phyloP scores from a whole-genome alignment of 73 alveolate genomes.

The Symbiodinium natans region DNA sequence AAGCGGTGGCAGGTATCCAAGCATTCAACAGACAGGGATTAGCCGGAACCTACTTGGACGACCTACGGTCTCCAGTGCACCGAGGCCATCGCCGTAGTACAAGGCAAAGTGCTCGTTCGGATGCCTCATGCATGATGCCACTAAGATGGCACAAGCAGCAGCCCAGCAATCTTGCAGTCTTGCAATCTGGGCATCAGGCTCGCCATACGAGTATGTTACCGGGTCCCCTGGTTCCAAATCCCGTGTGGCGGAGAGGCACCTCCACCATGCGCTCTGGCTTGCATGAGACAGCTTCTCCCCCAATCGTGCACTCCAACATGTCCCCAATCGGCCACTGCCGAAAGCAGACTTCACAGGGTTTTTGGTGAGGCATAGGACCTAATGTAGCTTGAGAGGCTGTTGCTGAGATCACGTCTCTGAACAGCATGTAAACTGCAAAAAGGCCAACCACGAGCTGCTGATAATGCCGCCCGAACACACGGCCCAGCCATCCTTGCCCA shows the following conservation, averaged over 20 bases:
- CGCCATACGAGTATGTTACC: background rate
- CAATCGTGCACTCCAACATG: too few relatives aligned
- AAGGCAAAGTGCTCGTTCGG: slow-evolving; percentile 4
- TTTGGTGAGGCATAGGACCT: too few relatives aligned
- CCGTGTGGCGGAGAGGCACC: slow-evolving; percentile 4
- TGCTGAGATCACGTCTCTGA: background rate
- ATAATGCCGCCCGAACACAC: background rate
- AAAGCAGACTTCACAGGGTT: too few relatives aligned
- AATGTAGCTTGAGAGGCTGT: background rate
- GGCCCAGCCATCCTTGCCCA: background rate
- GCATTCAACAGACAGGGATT: too few relatives aligned
- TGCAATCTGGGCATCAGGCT: background rate
- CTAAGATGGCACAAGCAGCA: background rate
- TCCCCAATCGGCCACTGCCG: too few relatives aligned
- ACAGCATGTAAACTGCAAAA: too few relatives aligned
- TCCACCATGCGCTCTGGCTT: too few relatives aligned
- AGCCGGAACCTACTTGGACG: too few relatives aligned
- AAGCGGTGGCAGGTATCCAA: too few relatives aligned
- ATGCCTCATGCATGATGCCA: background rate
- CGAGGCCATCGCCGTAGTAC: background rate
- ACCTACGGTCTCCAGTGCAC: too few relatives aligned
- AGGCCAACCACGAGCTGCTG: too few relatives aligned
- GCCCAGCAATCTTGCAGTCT: background rate
- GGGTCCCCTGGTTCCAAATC: background rate
- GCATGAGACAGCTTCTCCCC: too few relatives aligned